A percentile compares a stretch with the other conserved stretches of the same genome.
These are phyloP conservation scores for Metarhizium rileyi DNA, from an alignment of 2,329 filamentous ascomycete genomes.

Conservation along the genomic window DNA sequence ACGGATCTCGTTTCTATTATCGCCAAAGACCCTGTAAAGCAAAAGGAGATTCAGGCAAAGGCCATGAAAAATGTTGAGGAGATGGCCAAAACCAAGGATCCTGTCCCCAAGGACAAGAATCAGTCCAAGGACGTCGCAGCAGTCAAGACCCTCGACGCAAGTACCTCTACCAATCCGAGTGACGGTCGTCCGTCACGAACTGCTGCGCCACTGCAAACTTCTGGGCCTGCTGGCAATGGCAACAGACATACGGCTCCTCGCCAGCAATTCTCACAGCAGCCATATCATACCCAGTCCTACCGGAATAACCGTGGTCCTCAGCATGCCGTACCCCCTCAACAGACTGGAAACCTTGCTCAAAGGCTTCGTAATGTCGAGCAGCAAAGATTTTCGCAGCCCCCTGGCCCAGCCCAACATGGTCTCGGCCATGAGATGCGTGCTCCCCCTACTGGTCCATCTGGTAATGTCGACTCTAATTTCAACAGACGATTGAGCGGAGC, in stretches of 20 bases:
- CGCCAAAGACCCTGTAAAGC: constrained; percentile 91
- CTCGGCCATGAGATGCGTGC: constrained; percentile 56
- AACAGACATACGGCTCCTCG: constrained; percentile 39
- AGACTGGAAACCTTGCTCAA: constrained; percentile 36
- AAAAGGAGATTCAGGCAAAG: constrained; percentile 85
- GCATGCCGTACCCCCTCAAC: constrained; percentile 30
- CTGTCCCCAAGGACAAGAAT: constrained; percentile 32
- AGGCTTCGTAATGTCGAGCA: constrained; percentile 43
- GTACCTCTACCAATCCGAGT: constrained; percentile 9
- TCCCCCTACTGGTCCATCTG: constrained; percentile 65
- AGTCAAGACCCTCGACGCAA: constrained; percentile 26
- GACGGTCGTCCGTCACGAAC: constrained; percentile 24
- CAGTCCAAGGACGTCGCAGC: constrained; percentile 32
- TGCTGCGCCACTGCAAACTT: constrained; percentile 23
- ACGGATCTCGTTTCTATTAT: constrained; percentile 88
- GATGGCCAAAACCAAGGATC: constrained; percentile 44
- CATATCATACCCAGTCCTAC: constrained; percentile 37
- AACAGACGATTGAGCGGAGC: constrained; percentile 42
- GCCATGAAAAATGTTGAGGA: constrained; percentile 67
- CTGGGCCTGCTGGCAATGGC: constrained; percentile 12
- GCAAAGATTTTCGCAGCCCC: constrained; percentile 37
- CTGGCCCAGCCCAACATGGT: constrained; percentile 37
- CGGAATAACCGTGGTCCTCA: constrained; percentile 37
- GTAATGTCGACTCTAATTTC: constrained; percentile 41
- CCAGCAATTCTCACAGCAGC: constrained; percentile 37